Percentiles rank a stretch among this genome's conserved stretches.
Conservation (phyloP, 1,139 yeast species). For the Debaryomyces fabryi region DNA sequence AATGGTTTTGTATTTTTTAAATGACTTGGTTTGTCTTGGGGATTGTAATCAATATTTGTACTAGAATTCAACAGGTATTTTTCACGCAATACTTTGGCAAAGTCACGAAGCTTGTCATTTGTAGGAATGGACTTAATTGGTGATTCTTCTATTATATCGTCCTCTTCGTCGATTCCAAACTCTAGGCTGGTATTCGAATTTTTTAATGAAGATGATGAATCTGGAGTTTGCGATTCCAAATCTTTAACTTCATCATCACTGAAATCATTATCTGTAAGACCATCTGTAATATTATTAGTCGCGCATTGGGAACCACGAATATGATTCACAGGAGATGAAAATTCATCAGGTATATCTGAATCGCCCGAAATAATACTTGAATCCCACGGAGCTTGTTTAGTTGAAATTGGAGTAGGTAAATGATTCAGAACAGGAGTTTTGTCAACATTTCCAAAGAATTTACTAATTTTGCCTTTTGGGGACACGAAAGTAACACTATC, state of each 20-base stretch:
- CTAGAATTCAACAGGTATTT: constrained; percentile 27
- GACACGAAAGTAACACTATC: constrained; percentile 1
- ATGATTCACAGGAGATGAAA: constrained; percentile 30
- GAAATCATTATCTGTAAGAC: constrained; percentile 26
- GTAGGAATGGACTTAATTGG: constrained; percentile 30
- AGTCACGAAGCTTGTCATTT: constrained; percentile 11
- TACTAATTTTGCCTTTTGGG: constrained; percentile 14
- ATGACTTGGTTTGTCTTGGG: neutral
- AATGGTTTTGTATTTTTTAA: neutral
- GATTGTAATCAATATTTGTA: neutral
- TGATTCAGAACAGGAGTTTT: constrained; percentile 5
- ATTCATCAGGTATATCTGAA: constrained; percentile 40
- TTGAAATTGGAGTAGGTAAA: constrained; percentile 14
- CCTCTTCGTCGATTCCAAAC: constrained; percentile 30
- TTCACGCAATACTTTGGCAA: constrained; percentile 28
- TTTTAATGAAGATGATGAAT: neutral
- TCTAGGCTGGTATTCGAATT: constrained; percentile 5
- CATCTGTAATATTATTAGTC: constrained; percentile 20
- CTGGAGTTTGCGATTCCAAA: neutral
- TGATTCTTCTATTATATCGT: constrained; percentile 48
- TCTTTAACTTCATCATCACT: constrained; percentile 9
- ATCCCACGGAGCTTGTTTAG: constrained; percentile 14
- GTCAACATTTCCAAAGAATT: constrained; percentile 16
- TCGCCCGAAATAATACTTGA: constrained; percentile 34
- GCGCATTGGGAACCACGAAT: neutral